A percentile compares a stretch with the other conserved stretches of the same genome.
Evolutionary conservation across 495 filamentous ascomycete species (phyloP).

Genomic region (Tuber magnatum): DNA sequence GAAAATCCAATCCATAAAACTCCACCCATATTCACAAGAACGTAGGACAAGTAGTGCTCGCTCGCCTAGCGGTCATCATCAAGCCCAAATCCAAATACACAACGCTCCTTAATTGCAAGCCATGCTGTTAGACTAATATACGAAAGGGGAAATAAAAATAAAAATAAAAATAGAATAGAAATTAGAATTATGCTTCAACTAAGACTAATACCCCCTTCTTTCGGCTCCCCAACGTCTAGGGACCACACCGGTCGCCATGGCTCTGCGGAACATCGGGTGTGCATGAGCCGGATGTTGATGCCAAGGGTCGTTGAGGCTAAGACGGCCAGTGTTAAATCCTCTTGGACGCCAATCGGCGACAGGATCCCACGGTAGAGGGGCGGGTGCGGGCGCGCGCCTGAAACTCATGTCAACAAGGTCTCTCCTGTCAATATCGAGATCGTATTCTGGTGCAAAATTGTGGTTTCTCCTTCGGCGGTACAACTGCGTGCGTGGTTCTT

Average conservation of each 20-base stretch:
- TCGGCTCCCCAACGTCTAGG: neutral
- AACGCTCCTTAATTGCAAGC: neutral
- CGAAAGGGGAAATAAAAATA: neutral
- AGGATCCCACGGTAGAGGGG: neutral
- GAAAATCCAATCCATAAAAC: neutral
- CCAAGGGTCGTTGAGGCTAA: neutral
- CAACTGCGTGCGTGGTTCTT: slow-evolving; percentile 6
- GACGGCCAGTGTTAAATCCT: neutral
- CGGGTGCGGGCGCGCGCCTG: neutral
- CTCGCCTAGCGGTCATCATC: neutral
- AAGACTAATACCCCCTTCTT: neutral
- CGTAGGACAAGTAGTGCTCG: neutral
- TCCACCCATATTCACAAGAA: slow-evolving; percentile 5
- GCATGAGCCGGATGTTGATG: neutral
- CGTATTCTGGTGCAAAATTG: slow-evolving; percentile 21
- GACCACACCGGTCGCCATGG: neutral
- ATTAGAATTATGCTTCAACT: neutral
- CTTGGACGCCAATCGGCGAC: neutral
- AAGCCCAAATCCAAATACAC: neutral
- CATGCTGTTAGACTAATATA: neutral
- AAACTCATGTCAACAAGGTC: neutral
- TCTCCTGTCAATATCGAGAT: neutral
- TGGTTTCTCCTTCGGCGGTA: slow-evolving; percentile 20
- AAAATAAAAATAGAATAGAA: neutral
- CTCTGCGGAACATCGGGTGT: neutral